These are phyloP conservation scores for Mortierella sp. DNA, from an alignment of 371 early-diverging fungal genomes.

Conservation along the genomic window DNA sequence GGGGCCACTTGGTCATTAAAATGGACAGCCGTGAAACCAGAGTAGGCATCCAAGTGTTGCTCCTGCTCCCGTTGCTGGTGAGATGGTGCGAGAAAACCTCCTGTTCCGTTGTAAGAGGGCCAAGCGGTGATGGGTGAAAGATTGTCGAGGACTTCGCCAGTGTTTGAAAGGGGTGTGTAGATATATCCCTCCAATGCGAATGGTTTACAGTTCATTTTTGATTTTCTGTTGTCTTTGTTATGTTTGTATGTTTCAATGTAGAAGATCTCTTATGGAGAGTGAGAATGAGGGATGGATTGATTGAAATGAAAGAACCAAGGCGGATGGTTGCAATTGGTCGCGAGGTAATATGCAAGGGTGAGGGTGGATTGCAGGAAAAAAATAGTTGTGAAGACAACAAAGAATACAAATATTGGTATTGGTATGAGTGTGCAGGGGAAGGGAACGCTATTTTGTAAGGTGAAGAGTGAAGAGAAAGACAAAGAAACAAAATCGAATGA, in stretches of 20 bases:
- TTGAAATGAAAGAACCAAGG: neutral
- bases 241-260: neutral
- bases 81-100: neutral
- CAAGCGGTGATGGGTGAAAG: conserved; percentile 22
- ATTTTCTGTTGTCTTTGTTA: conserved; percentile 7
- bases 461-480: neutral
- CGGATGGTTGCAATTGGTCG: neutral
- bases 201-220: conserved; percentile 23
- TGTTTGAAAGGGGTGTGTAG: conserved; percentile 21
- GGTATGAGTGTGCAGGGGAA: neutral
- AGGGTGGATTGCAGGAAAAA: neutral
- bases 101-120: conserved; percentile 25
- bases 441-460: neutral
- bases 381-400: neutral
- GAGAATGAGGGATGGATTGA: neutral
- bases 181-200: conserved; percentile 15
- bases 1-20: neutral
- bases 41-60: neutral
- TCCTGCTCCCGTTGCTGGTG: neutral
- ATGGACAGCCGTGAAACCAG: neutral
- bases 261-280: neutral
- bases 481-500: neutral
- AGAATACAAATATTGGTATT: neutral
- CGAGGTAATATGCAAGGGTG: neutral
- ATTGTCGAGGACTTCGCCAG: neutral